phyloP scores from a whole-genome alignment of 2,329 filamentous ascomycete species.

The Claviceps sorghi region DNA sequence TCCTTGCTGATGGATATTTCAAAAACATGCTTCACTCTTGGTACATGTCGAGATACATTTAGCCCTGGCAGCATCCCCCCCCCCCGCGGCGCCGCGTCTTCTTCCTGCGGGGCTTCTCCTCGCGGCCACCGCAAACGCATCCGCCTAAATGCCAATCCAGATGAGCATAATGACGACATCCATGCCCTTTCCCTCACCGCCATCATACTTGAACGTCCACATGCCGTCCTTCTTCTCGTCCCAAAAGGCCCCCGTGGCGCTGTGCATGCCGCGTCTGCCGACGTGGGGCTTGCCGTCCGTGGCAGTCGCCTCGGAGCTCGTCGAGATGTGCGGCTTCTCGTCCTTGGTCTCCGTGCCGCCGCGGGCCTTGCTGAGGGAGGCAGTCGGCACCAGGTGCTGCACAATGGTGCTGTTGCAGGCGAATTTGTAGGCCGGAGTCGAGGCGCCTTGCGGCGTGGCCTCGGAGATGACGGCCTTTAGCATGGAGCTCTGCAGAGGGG shows the following conservation, averaged over 20 bases:
- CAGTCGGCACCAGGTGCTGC: slow-evolving; percentile 67
- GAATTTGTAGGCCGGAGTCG: slow-evolving; percentile 68
- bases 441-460: slow-evolving; percentile 42
- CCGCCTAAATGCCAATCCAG: slow-evolving; percentile 54
- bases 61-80: not conserved
- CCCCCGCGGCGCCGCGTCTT: not conserved
- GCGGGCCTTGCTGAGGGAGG: slow-evolving; percentile 46
- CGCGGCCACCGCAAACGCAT: not conserved
- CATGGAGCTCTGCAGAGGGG: slow-evolving; percentile 49
- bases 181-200: slow-evolving; percentile 49
- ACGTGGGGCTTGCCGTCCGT: slow-evolving; percentile 56
- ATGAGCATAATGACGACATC: slow-evolving; percentile 60
- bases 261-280: slow-evolving; percentile 81
- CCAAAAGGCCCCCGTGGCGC: slow-evolving; percentile 74
- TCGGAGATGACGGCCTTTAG: slow-evolving; percentile 66
- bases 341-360: slow-evolving; percentile 31
- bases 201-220: slow-evolving; percentile 78
- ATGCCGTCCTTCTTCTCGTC: slow-evolving; percentile 83
- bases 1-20: not conserved
- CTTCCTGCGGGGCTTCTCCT: too few relatives aligned
- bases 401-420: slow-evolving; percentile 97
- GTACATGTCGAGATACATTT: not conserved
- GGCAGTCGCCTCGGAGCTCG: slow-evolving; percentile 37
- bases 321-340: slow-evolving; percentile 39
- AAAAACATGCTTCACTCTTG: not conserved